Base-by-base conservation (phyloP, 2,329 filamentous ascomycete genomes). In the Tolypocladium cylindrosporum region DNA sequence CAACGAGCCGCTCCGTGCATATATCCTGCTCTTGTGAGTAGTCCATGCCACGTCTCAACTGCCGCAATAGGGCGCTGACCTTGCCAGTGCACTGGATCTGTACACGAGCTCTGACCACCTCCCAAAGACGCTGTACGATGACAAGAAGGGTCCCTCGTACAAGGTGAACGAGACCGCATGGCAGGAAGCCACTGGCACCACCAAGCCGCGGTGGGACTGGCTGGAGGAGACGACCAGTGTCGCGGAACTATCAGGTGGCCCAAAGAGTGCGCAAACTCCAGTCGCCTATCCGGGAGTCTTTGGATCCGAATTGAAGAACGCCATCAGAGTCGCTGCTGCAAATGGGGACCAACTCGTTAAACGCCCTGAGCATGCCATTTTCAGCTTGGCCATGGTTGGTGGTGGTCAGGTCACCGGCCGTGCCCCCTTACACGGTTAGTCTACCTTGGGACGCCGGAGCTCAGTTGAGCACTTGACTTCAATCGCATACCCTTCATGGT, bases 1-100 rank as follows among this genome's bases (percentile, higher is more conserved):
- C 7, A 74, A 74, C 54, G 70, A 73, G 54, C 66, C 64, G 3
- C 60, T 74, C 2, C 64, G 71, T 5, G 69, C 72, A 31, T 74
- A 73, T 56, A 63, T 72, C 21, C 55, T 71, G 50, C 55, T 69
- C 19, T 71, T 71, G 70, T 71, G 61, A 57, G 67, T 40, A 11
- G 13, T 42, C 9, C 10, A 43, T 4, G 36, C 31, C 6, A 14
- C 4, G 6, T 14, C 37, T 39, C 13, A 13, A 16, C 1, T 16
- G 13, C 14, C 37, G 13, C 37, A 16, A 39, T 39, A 6, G 37
- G 13, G 13, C 37, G 37, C 37, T 39, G 37, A 39, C 37, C 37
- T 6, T 16, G 13, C 36, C 37, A 71, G 69, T 57, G 67, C 60
- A 21, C 61, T 68, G 19, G 70, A 71, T 59, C 40, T 68, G 10